Evolutionary conservation across 2,329 filamentous ascomycete genomes (phyloP).

Genomic region (Curvularia hawaiiensis): DNA sequence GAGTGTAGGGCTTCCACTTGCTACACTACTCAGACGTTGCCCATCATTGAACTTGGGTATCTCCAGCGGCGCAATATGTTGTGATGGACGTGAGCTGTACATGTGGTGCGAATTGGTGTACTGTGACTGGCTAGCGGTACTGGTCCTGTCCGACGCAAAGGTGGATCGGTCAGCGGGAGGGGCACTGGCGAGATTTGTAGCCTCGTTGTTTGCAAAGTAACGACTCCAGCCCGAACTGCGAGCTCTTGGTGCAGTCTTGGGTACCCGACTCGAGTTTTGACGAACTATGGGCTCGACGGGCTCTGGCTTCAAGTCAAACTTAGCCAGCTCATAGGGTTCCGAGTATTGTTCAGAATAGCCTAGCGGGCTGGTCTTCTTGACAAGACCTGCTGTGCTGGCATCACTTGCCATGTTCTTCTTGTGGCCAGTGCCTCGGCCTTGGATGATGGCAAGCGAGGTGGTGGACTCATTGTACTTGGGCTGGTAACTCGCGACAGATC

Average conservation of each 20-base stretch:
- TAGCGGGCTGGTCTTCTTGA: conserved; percentile 58
- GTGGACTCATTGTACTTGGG: conserved; percentile 45
- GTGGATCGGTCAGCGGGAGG: conserved; percentile 61
- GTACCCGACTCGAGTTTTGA: conserved; percentile 42
- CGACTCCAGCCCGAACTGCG: conserved; percentile 76
- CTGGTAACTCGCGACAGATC: conserved; percentile 45
- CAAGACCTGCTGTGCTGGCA: conserved; percentile 64
- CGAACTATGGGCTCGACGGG: conserved; percentile 42
- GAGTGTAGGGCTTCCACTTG: conserved; percentile 72
- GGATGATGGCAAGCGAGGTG: conserved; percentile 55
- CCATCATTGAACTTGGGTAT: conserved; percentile 57
- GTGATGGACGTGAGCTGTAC: conserved; percentile 67
- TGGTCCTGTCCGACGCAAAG: conserved; percentile 48
- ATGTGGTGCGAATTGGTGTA: conserved; percentile 58
- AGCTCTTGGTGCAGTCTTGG: conserved; percentile 34
- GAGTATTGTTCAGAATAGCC: conserved; percentile 48
- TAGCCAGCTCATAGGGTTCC: conserved; percentile 51
- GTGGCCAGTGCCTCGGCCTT: conserved; percentile 59
- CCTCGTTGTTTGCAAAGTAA: conserved; percentile 77
- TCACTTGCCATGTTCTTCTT: conserved; percentile 62
- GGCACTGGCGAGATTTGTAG: conserved; percentile 60
- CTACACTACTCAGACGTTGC: conserved; percentile 68
- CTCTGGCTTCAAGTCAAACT: conserved; percentile 50
- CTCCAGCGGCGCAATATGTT: conserved; percentile 69
- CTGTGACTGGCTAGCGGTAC: conserved; percentile 44